A percentile compares a stretch with the other conserved stretches of the same genome.
These are phyloP conservation scores for Houttuynia cordata DNA, from an alignment of 164 flowering plant genomes.

Conservation along the genomic window DNA sequence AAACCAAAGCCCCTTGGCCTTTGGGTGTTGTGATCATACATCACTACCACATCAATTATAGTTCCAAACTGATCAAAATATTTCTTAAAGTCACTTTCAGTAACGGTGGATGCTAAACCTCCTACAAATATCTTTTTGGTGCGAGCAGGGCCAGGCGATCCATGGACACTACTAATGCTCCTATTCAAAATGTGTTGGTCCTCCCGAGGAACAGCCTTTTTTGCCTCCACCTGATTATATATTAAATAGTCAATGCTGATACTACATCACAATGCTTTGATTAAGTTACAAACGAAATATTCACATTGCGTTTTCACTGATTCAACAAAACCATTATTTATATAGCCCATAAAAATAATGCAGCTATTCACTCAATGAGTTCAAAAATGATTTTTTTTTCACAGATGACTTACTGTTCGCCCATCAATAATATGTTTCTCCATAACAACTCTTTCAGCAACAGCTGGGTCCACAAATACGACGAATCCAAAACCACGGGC, in stretches of 20 bases:
- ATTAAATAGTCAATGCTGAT: neutral
- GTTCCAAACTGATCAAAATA: conserved; percentile 74
- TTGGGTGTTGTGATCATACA: conserved; percentile 78
- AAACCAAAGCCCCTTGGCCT: conserved; percentile 84
- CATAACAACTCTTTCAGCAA: conserved; percentile 72
- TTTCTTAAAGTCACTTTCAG: conserved; percentile 56
- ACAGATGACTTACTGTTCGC: conserved; percentile 47
- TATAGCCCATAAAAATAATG: neutral
- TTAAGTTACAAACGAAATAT: too few relatives aligned
- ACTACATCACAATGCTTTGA: too few relatives aligned
- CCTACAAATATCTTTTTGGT: conserved; percentile 80
- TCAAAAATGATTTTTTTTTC: neutral
- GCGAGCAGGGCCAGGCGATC: conserved; percentile 53
- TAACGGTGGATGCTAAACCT: conserved; percentile 70
- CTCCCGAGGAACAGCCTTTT: conserved; percentile 76
- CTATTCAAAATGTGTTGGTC: conserved; percentile 50
- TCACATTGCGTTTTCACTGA: neutral
- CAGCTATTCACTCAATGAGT: neutral
- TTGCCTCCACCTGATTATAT: conserved; percentile 63
- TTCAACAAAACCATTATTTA: neutral
- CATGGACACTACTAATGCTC: conserved; percentile 29
- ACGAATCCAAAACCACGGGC: conserved; percentile 92
- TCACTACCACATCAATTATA: conserved; percentile 70
- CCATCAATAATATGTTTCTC: conserved; percentile 83
- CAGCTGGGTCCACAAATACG: conserved; percentile 74